Conservation (phyloP, 164 flowering plant genomes). For the Kingdonia uniflora region DNA sequence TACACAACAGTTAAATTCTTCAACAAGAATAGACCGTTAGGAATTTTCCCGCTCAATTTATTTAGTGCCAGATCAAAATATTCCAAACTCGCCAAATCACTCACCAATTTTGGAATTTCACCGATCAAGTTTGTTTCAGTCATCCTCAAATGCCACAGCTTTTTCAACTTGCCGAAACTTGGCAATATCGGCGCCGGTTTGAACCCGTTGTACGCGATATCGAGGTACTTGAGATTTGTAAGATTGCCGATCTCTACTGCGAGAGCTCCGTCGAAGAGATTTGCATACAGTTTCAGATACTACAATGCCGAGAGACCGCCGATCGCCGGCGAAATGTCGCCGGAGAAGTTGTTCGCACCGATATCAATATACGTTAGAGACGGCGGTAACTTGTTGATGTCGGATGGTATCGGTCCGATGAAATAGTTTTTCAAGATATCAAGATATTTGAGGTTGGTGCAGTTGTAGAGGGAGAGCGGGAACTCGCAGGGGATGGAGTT, state of each 20-base stretch:
- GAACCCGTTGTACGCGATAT: conserved; percentile 30
- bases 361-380: conserved; percentile 32
- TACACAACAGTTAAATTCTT: conserved; percentile 35
- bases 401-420: conserved; percentile 50
- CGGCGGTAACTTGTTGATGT: conserved; percentile 28
- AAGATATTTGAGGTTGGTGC: conserved; percentile 39
- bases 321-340: conserved; percentile 48
- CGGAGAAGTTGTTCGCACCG: conserved; percentile 54
- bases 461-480: conserved; percentile 41
- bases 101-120: conserved; percentile 37
- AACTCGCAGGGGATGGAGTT: conserved; percentile 52
- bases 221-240: conserved; percentile 30
- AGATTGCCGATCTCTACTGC: conserved; percentile 56
- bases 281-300: conserved; percentile 21
- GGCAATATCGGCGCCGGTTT: conserved; percentile 29
- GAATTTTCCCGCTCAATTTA: conserved; percentile 40
- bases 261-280: conserved; percentile 41
- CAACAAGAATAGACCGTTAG: conserved; percentile 38
- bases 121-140: conserved; percentile 39
- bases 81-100: conserved; percentile 26
- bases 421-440: conserved; percentile 57
- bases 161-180: conserved; percentile 40
- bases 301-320: conserved; percentile 28
- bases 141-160: conserved; percentile 34
- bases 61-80: conserved; percentile 44